Evolutionary conservation across 192 early-diverging fungal species (phyloP), one percentile per base, ranked within the genome.

Genomic region (Dissophora globulifera): DNA sequence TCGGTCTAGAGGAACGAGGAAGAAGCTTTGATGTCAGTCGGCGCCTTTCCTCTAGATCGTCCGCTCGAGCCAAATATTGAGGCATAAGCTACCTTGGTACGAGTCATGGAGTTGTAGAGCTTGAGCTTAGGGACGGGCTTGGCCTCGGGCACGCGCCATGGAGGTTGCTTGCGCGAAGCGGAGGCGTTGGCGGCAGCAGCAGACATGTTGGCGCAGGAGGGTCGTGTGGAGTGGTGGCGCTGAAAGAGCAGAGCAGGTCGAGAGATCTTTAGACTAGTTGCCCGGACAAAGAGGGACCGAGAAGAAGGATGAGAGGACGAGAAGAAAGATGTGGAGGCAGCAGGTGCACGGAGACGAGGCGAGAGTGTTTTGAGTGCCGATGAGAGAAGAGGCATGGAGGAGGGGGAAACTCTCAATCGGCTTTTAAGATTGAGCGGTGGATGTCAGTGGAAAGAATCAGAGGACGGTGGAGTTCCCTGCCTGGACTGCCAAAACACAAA

Each of bases 71-170:
- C 26, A 10, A 4, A n/a, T 64, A n/a, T n/a, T 50, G 26, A 52
- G 30, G 1, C 7, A 30, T 12, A 27, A 22, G 9, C 8, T 74
- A 91, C 92, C 91, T 93, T 96, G 42, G 89, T 85, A 58, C 89
- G 90, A 12, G 96, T 97, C 78, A 97, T 84, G 25, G 94, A 92
- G 80, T 97, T 97, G 79, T 87, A 84, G 22, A 97, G 78, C 74
- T 85, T 84, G 7, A 94, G 80, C 35, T 78, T 81, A 48, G 91
- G 89, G 12, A 62, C 66, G 15, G 81, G 49, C 17, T 69, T 69
- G 5, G 32, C 41, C 25, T 35, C 65, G 15, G 92, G 92, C 43
- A 67, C 61, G 56, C 81, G 83, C 92, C 92, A 93, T 60, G 80
- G 67, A 3, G 92, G 92, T 62, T 92, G 92, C 65, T 84, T 67